Conservation (phyloP, 106 monocot species). For the Amphibolis antarctica region DNA sequence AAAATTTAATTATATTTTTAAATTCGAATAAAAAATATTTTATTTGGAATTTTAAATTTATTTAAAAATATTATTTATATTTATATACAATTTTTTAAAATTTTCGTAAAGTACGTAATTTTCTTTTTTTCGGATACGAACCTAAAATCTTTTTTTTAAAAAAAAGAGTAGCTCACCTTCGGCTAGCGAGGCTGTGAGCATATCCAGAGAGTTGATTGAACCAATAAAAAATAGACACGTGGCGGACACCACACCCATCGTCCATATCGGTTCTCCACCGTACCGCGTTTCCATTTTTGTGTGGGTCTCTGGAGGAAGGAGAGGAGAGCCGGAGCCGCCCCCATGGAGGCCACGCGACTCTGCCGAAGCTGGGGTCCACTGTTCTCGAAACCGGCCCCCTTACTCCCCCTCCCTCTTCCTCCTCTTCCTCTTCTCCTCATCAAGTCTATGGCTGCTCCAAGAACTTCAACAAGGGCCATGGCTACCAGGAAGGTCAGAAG, state of each 20-base stretch:
- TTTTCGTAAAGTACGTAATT: too few species aligned
- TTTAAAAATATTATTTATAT: too few species aligned
- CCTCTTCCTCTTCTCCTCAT: not conserved
- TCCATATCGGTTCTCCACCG: too few species aligned
- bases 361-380: not conserved
- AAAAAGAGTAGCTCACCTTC: not conserved
- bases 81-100: too few species aligned
- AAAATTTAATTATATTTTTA: too few species aligned
- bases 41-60: too few species aligned
- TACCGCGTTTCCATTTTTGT: too few species aligned
- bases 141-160: too few species aligned
- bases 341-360: constrained; percentile 9
- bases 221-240: not conserved
- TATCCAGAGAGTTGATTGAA: not conserved
- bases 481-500: constrained; percentile 6
- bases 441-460: not conserved
- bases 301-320: too few species aligned
- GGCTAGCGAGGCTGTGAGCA: not conserved
- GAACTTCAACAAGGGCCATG: not conserved
- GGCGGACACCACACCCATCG: not conserved
- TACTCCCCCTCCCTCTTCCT: not conserved
- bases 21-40: too few species aligned
- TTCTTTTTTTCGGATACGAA: too few species aligned
- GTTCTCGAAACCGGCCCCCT: not conserved
- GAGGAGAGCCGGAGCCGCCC: too few species aligned